Percentiles rank a stretch among this genome's conserved stretches.
These are phyloP conservation scores for Podospora pseudocomata DNA, from an alignment of 495 filamentous ascomycete genomes.

Conservation along the genomic window DNA sequence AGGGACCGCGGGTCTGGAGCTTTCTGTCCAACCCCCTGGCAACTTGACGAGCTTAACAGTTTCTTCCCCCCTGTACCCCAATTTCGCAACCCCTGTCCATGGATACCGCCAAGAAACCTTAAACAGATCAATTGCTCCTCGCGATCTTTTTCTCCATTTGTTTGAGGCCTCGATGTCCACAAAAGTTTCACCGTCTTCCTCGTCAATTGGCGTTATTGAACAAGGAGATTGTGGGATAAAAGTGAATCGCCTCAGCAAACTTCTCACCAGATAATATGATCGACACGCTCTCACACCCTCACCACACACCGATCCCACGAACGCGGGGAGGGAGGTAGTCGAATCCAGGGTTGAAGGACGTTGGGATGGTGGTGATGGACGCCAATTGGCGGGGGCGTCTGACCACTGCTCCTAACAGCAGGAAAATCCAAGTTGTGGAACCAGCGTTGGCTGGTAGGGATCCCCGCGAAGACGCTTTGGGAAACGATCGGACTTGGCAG, in stretches of 20 bases:
- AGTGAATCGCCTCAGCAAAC: background rate
- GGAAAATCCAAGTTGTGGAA: background rate
- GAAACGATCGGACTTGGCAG: slow-evolving; percentile 8
- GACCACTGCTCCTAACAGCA: background rate
- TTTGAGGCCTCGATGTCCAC: background rate
- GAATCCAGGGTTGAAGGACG: background rate
- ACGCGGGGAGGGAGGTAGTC: background rate
- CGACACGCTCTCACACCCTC: background rate
- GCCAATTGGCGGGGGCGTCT: background rate
- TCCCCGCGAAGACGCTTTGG: slow-evolving; percentile 6
- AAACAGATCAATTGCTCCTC: slow-evolving; percentile 2
- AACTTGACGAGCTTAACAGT: background rate
- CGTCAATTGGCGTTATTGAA: background rate
- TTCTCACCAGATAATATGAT: background rate
- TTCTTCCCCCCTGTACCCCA: background rate
- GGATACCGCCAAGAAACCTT: slow-evolving; percentile 3
- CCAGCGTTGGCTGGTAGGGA: background rate
- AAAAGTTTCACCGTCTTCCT: background rate
- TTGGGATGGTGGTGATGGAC: background rate
- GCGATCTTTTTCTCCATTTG: background rate
- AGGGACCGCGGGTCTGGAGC: background rate
- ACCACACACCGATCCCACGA: background rate
- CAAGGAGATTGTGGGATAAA: background rate
- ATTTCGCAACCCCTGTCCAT: background rate
- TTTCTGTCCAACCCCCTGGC: background rate